These are phyloP conservation scores for Sugiyamaella chiloensis DNA, from an alignment of 805 yeast species.

Conservation along the genomic window DNA sequence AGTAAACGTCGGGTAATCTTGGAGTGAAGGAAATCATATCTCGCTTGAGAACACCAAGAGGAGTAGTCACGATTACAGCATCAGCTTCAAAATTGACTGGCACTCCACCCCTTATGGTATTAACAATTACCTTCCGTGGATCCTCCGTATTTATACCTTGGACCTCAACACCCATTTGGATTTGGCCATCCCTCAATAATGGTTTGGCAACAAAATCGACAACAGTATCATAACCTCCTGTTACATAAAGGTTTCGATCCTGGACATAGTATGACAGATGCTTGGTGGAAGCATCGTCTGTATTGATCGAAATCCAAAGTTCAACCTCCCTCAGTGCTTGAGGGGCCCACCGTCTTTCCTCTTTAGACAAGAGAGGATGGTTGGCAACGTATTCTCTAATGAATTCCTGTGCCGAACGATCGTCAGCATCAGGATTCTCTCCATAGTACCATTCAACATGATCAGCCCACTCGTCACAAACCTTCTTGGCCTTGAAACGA, in stretches of 20 bases:
- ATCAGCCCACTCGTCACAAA: conserved; percentile 26
- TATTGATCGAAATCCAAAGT: conserved; percentile 21
- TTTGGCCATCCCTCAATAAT: conserved; percentile 18
- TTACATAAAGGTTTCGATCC: conserved; percentile 23
- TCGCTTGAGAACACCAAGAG: conserved; percentile 30
- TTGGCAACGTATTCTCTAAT: conserved; percentile 23
- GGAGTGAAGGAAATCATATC: conserved; percentile 26
- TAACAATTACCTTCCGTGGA: conserved; percentile 2
- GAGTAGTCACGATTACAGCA: conserved; percentile 30
- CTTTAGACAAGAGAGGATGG: conserved; percentile 21
- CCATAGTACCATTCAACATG: conserved; percentile 24
- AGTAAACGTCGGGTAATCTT: conserved; percentile 19
- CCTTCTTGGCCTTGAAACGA: conserved; percentile 27
- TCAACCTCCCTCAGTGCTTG: conserved; percentile 24
- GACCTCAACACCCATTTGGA: conserved; percentile 21
- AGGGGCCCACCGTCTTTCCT: conserved; percentile 24
- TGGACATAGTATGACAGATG: conserved; percentile 19
- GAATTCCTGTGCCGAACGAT: conserved; percentile 25
- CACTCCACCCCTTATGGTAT: conserved; percentile 4
- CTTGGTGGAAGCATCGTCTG: conserved; percentile 21
- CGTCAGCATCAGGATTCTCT: conserved; percentile 23
- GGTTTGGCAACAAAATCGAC: conserved; percentile 22
- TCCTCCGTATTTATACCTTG: conserved; percentile 11
- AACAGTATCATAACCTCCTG: conserved; percentile 25
- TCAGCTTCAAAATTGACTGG: conserved; percentile 22